Evolutionary conservation across 345 rosid species (phyloP).

Genomic region (Luvunga scandens): DNA sequence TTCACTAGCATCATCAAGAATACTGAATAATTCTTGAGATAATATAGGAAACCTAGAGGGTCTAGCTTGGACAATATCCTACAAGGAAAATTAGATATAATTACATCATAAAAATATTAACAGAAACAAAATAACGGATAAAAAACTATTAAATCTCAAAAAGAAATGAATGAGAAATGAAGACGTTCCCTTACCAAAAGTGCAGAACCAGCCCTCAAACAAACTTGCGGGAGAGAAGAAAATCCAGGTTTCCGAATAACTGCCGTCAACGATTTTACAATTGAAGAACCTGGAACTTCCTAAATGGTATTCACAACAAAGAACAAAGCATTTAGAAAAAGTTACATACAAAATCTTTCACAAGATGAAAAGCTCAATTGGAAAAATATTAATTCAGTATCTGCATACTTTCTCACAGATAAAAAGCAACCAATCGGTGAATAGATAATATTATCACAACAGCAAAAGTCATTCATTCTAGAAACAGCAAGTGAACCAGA

Average conservation of each 20-base stretch:
- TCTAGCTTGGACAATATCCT: slow-evolving; percentile 82
- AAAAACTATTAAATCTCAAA: slow-evolving; percentile 1
- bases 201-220: slow-evolving; percentile 73
- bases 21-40: slow-evolving; percentile 68
- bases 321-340: neutral
- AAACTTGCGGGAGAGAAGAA: slow-evolving; percentile 68
- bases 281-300: slow-evolving; percentile 71
- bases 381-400: neutral
- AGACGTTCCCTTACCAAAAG: slow-evolving; percentile 59
- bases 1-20: slow-evolving; percentile 98
- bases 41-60: slow-evolving; percentile 69
- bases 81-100: slow-evolving; percentile 22
- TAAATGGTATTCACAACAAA: slow-evolving; percentile 22
- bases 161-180: slow-evolving; percentile 7
- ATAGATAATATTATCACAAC: neutral
- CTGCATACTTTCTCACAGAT: neutral
- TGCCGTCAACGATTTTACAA: slow-evolving; percentile 55
- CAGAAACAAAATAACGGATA: neutral
- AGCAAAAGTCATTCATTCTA: neutral
- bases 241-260: slow-evolving; percentile 63
- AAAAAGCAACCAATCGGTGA: neutral
- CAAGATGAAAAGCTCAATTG: neutral
- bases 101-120: slow-evolving; percentile 4
- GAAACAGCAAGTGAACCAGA: neutral
- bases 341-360: neutral